Base-by-base conservation (phyloP, 2,329 filamentous ascomycete species). In the Tolypocladium album region DNA sequence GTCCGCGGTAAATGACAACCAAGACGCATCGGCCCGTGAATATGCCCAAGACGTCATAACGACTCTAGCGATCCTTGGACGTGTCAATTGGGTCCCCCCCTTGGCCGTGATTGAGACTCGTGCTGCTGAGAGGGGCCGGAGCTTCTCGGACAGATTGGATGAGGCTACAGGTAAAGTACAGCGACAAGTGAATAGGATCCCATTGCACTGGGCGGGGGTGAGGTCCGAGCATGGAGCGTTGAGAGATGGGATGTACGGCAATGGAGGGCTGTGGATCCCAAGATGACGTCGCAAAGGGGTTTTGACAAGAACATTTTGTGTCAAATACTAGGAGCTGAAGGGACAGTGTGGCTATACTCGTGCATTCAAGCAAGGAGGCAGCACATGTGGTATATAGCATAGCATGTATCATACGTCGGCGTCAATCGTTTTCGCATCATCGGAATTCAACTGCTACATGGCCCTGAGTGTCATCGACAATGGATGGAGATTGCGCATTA, bases 201-300 rank as follows among this genome's bases (percentile, higher is more conserved):
- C 85, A 2, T 65, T 86, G 55, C 83, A 88, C 67, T 75, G 75
- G 65, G 75, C 80, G 3, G 86, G 86, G 0, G 76, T 89, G 52
- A 76, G 86, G 58, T 82, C 79, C 11, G 73, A 78, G 15, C 71
- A 74, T 1, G 76, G 74, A 11, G 71, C 74, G 36, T 67, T 78
- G 67, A 76, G 76, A 63, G 83, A 88, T 64, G 74, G 74, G 55
- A 72, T 72, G 2, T 75, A 77, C 60, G 80, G 80, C 2, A 77
- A 71, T 27, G 81, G 81, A 0, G 81, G 81, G 0, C 67, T 80
- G 34, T 83, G 78, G 73, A 75, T 82, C 59, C 59, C 64, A 12
- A 64, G 71, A 56, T 71, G 61, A 68, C 15, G 22, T 6, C 20
- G 4, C 40, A 9, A 43, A 43, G 7, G 3, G 3, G 27, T 3